Conservation (phyloP, 306 rosid species). For the Lithocarpus polystachyus region DNA sequence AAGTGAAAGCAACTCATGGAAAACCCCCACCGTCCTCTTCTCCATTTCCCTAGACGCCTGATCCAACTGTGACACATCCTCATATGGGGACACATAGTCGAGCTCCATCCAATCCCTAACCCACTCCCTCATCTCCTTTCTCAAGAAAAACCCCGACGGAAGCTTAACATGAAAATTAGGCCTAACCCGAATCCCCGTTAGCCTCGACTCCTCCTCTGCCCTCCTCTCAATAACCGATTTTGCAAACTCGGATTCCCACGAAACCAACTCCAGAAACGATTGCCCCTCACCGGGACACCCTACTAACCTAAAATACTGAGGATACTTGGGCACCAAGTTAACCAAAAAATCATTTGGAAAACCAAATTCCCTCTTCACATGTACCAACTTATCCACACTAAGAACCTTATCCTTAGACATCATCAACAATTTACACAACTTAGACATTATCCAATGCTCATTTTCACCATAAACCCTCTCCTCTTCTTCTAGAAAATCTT, state of each 20-base stretch:
- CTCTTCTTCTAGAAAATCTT: constrained; percentile 52
- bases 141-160: constrained; percentile 68
- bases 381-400: constrained; percentile 73
- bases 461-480: constrained; percentile 37
- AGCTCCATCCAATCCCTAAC: constrained; percentile 92
- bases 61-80: constrained; percentile 54
- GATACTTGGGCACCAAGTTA: constrained; percentile 70
- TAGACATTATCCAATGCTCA: constrained; percentile 55
- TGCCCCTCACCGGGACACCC: constrained; percentile 67
- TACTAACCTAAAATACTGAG: constrained; percentile 62
- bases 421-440: constrained; percentile 76
- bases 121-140: constrained; percentile 92
- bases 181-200: constrained; percentile 62
- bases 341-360: constrained; percentile 82
- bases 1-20: constrained; percentile 66
- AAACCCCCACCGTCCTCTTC: constrained; percentile 50
- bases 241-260: constrained; percentile 67
- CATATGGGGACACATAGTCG: constrained; percentile 69
- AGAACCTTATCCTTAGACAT: constrained; percentile 63
- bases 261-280: constrained; percentile 65
- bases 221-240: constrained; percentile 74
- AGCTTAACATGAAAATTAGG: constrained; percentile 70
- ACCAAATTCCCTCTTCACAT: constrained; percentile 88
- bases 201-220: constrained; percentile 62
- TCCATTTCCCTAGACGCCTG: constrained; percentile 73